These are phyloP conservation scores for Fusarium sp. DNA, from an alignment of 2,329 filamentous ascomycete genomes.

Conservation along the genomic window DNA sequence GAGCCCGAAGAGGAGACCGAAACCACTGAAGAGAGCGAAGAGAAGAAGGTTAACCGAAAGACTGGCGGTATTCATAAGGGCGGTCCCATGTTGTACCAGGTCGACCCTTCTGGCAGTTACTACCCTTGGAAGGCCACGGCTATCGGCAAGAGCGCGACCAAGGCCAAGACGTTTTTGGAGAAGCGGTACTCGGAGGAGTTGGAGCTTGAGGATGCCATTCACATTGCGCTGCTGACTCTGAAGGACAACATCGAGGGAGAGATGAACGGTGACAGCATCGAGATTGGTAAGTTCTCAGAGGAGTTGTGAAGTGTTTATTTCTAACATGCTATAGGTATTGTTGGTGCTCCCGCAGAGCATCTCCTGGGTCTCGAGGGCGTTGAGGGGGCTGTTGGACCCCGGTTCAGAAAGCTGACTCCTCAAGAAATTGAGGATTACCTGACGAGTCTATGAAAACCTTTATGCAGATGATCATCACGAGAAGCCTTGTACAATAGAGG, in stretches of 20 bases:
- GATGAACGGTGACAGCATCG: constrained; percentile 98
- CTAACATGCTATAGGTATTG: constrained; percentile 73
- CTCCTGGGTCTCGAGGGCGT: constrained; percentile 91
- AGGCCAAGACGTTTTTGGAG: constrained; percentile 98
- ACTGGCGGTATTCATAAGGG: constrained; percentile 96
- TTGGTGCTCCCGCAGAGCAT: constrained; percentile 92
- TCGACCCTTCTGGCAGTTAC: constrained; percentile 98
- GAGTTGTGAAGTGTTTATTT: accelerated
- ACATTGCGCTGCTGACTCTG: constrained; percentile 94
- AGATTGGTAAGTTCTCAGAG: constrained; percentile 76
- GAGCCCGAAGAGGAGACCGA: constrained; percentile 78
- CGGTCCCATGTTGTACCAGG: constrained; percentile 96
- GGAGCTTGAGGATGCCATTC: constrained; percentile 97
- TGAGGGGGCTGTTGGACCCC: constrained; percentile 81
- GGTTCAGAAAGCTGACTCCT: constrained; percentile 93
- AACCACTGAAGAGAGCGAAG: constrained; percentile 64
- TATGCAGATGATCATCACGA: constrained; percentile 39
- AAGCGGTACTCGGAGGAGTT: constrained; percentile 98
- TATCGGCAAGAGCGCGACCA: constrained; percentile 98
- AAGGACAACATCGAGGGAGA: constrained; percentile 99
- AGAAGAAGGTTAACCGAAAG: constrained; percentile 82
- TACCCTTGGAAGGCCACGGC: constrained; percentile 99
- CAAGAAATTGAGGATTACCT: constrained; percentile 99
- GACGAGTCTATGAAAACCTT: constrained; percentile 82
- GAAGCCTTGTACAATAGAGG: constrained; percentile 59